These are phyloP conservation scores for Biscogniauxia marginata DNA, from an alignment of 2,329 filamentous ascomycete genomes.

Conservation along the genomic window DNA sequence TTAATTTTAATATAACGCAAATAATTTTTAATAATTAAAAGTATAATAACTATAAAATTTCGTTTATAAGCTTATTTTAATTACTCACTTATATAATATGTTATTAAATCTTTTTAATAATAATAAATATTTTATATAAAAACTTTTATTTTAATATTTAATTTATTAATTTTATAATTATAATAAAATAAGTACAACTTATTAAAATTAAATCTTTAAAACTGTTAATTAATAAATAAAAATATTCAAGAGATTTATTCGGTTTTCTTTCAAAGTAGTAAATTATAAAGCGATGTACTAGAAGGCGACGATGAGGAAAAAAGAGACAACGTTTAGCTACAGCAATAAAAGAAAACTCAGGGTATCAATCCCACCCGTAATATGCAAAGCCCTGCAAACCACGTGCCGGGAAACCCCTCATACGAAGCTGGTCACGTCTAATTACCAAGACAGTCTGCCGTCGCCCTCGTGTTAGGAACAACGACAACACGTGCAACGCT, in stretches of 20 bases:
- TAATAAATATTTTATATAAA: not conserved
- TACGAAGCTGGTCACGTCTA: constrained; percentile 19
- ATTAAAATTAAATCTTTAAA: not conserved
- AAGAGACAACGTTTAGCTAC: constrained; percentile 6
- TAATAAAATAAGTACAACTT: not conserved
- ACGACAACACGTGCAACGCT: constrained; percentile 2
- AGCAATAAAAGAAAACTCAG: constrained; percentile 15
- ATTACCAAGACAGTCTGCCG: constrained; percentile 7
- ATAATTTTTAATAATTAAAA: too few species aligned
- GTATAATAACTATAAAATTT: too few species aligned
- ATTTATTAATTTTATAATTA: not conserved
- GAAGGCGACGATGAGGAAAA: constrained; percentile 19
- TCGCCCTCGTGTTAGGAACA: constrained; percentile 2
- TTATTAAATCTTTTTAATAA: not conserved
- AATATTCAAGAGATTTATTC: too few species aligned
- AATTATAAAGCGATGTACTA: constrained; percentile 14
- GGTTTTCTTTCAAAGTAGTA: not conserved
- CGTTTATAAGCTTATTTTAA: too few species aligned
- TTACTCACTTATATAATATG: too few species aligned
- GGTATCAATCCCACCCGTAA: constrained; percentile 28
- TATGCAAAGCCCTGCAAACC: constrained; percentile 8
- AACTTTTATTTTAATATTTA: not conserved
- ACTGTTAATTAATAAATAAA: not conserved
- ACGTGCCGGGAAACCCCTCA: constrained; percentile 9
- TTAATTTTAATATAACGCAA: too few species aligned